Conservation (phyloP, 257 asterid genomes). For the Phtheirospermum japonicum region DNA sequence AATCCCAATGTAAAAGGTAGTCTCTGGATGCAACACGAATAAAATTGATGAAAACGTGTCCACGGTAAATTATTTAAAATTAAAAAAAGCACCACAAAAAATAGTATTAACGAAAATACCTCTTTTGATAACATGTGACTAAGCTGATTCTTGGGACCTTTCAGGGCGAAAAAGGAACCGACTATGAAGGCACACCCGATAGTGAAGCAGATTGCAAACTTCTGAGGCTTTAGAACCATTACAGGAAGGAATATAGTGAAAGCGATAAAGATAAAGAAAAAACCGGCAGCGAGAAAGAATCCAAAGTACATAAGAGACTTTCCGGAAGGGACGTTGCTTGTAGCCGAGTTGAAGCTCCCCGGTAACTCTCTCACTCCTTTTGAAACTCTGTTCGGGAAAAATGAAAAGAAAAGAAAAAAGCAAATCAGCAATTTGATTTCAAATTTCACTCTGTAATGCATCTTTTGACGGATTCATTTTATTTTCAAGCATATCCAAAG, state of each 20-base stretch:
- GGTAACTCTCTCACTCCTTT: constrained; percentile 74
- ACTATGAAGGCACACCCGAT: constrained; percentile 77
- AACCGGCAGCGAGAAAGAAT: constrained; percentile 67
- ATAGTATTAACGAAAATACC: constrained; percentile 36
- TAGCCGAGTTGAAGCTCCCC: constrained; percentile 70
- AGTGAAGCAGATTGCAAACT: constrained; percentile 90
- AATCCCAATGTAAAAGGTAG: constrained; percentile 73
- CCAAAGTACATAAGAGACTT: constrained; percentile 72
- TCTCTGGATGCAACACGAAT: constrained; percentile 47
- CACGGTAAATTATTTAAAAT: background rate
- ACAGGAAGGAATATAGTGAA: constrained; percentile 89
- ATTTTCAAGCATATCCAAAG: too few relatives aligned
- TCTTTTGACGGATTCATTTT: too few relatives aligned
- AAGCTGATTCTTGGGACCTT: constrained; percentile 78
- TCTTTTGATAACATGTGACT: constrained; percentile 79
- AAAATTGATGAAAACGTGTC: background rate
- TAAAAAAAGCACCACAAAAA: background rate
- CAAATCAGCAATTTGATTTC: background rate
- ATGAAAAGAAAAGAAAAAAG: background rate
- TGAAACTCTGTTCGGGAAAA: constrained; percentile 44
- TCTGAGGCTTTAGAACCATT: constrained; percentile 88
- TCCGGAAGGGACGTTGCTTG: constrained; percentile 72
- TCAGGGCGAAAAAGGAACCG: constrained; percentile 82
- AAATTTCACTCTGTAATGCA: too few relatives aligned
- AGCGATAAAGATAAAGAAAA: constrained; percentile 71